Percentiles rank a stretch among this genome's conserved stretches.
Evolutionary conservation across 306 rosid species (phyloP).

Genomic region (Castanea sativa): DNA sequence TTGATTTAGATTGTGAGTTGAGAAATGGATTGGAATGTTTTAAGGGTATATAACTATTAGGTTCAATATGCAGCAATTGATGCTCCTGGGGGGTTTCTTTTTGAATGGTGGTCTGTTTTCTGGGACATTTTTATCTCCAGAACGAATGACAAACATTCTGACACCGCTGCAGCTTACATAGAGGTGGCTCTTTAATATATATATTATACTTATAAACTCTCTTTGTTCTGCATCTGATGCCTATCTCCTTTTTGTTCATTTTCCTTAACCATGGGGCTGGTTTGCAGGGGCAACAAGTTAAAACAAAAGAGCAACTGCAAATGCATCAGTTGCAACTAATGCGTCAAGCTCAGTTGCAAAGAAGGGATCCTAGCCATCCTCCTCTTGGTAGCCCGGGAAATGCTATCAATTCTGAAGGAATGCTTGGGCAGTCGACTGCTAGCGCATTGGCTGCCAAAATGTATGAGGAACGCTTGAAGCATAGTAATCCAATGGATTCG

Average conservation of each 20-base stretch:
- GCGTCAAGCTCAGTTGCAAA: slow-evolving; percentile 88
- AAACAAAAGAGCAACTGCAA: slow-evolving; percentile 83
- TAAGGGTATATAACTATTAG: slow-evolving; percentile 7
- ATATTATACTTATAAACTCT: too few species aligned
- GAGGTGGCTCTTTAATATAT: slow-evolving; percentile 46
- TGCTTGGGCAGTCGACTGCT: slow-evolving; percentile 82
- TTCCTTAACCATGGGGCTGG: neutral
- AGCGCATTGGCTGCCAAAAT: slow-evolving; percentile 87
- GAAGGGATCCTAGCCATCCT: slow-evolving; percentile 79
- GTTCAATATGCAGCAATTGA: slow-evolving; percentile 76
- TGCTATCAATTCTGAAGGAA: slow-evolving; percentile 69
- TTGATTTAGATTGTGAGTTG: neutral
- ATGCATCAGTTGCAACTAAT: slow-evolving; percentile 83
- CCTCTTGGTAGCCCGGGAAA: slow-evolving; percentile 64
- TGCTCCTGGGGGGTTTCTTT: slow-evolving; percentile 97
- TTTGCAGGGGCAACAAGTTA: slow-evolving; percentile 69
- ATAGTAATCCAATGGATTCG: slow-evolving; percentile 68
- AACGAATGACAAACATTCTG: slow-evolving; percentile 93
- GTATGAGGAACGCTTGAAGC: slow-evolving; percentile 87
- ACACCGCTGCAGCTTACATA: slow-evolving; percentile 81
- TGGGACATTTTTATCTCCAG: slow-evolving; percentile 94
- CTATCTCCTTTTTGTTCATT: neutral
- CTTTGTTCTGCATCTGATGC: neutral
- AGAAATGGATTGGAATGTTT: neutral
- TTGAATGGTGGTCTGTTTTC: slow-evolving; percentile 98